Base-by-base conservation (phyloP, 495 filamentous ascomycete genomes). In the Penicillium simplicissimum region DNA sequence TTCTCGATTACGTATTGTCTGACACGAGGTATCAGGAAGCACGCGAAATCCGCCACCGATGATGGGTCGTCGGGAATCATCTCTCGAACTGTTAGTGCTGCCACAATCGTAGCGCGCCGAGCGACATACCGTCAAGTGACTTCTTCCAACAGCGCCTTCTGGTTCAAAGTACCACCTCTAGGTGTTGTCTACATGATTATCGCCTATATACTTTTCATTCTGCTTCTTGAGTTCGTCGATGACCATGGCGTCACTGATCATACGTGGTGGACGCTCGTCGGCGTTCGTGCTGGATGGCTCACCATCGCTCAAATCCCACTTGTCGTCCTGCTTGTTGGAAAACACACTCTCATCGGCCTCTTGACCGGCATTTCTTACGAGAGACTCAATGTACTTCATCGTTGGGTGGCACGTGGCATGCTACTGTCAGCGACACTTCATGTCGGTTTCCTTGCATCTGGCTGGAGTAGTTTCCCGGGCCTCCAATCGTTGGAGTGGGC, bases 71-170 rank as follows among this genome's bases (percentile, higher is more conserved):
- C 17, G 51, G 1, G 56, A 40, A 42, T 51, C 59, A 10, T 55
- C 42, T 9, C 33, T 55, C 10, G 54, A 40, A 13, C 55, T 55
- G 28, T 17, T 51, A 19, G 49, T 48, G 25, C 42, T 51, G 28
- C 55, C 49, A 64, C 62, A n/a, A 51, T 52, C 1, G 43, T 61
- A 2, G 9, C 57, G 19, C 62, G 62, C 3, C 56, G 59, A 33
- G 37, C 58, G 8, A 35, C 57, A 21, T 64, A 64, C 38, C 58
- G 51, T 52, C 62, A 61, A 38, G 34, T 64, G 15, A 60, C 57
- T 13, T 15, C 43, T 10, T 21, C 19, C 4, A 36, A 36, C 25
- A 38, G 34, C 2, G 54, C 51, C 6, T 57, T 52, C n/a, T 64
- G 62, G 58, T 52, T 64, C 4, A 57, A 52, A 5, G 40, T 64